Percentiles rank a stretch among this genome's conserved stretches.
Conservation (phyloP, 805 yeast species). For the Kluyveromyces starmeri region DNA sequence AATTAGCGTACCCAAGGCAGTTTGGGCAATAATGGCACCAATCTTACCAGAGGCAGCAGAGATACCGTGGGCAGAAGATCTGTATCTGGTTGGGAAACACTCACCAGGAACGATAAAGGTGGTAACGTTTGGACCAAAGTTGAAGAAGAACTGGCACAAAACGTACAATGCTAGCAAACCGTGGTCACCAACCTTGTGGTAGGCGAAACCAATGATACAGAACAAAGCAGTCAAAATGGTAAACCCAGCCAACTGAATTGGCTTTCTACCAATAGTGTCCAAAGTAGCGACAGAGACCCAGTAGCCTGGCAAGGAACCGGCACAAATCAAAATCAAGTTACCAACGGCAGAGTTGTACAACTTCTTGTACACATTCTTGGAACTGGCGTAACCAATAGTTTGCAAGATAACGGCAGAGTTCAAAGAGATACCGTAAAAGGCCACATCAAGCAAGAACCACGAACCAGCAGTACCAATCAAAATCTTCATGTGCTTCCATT, state of each 20-base stretch:
- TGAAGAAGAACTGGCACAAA: conserved; percentile 77
- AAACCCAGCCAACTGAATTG: conserved; percentile 74
- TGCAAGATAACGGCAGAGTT: conserved; percentile 72
- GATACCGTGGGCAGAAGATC: conserved; percentile 92
- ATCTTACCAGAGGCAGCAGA: conserved; percentile 89
- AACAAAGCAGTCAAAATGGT: conserved; percentile 58
- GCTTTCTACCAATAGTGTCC: conserved; percentile 77
- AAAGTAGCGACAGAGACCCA: conserved; percentile 77
- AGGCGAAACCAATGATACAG: conserved; percentile 78
- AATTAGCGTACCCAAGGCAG: conserved; percentile 75
- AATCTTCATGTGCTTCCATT: conserved; percentile 84
- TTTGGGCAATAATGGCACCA: conserved; percentile 89
- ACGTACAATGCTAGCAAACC: conserved; percentile 74
- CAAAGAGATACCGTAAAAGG: conserved; percentile 81
- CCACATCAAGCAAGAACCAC: conserved; percentile 87
- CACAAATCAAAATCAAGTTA: conserved; percentile 85
- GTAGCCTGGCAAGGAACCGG: conserved; percentile 93
- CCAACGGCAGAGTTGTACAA: conserved; percentile 80
- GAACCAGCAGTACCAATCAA: conserved; percentile 84
- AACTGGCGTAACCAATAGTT: conserved; percentile 77
- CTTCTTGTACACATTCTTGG: conserved; percentile 56
- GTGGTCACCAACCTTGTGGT: conserved; percentile 54
- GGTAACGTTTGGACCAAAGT: conserved; percentile 90
- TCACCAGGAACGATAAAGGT: conserved; percentile 90
- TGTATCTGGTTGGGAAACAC: conserved; percentile 86